Percentiles rank a stretch among this genome's conserved stretches.
These are phyloP conservation scores for Podila epicladia DNA, from an alignment of 192 early-diverging fungal genomes.

Conservation along the genomic window DNA sequence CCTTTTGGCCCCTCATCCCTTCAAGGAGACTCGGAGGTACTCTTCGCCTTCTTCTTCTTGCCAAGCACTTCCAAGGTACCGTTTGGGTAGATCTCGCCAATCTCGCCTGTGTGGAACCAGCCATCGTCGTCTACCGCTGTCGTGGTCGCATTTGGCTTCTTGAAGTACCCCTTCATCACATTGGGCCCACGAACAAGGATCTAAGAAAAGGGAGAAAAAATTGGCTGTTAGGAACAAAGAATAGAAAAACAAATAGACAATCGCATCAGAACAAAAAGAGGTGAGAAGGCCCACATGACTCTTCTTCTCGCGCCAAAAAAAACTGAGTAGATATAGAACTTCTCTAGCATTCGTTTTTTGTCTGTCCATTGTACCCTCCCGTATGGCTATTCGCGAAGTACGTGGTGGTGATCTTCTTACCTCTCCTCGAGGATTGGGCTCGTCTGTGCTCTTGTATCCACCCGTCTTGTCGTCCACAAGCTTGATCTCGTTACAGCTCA, in stretches of 20 bases:
- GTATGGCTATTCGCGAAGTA: no score
- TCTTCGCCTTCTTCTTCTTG: conserved; percentile 78
- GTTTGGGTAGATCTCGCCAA: conserved; percentile 50
- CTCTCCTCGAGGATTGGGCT: conserved; percentile 77
- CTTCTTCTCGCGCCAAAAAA: no score
- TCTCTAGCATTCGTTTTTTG: no score
- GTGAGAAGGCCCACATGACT: background rate
- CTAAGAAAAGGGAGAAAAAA: background rate
- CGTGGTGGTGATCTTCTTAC: conserved; percentile 35
- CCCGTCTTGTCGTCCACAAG: conserved; percentile 63
- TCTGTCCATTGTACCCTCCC: no score
- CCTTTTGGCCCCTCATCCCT: background rate
- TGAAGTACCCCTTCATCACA: conserved; percentile 62
- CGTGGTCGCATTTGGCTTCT: conserved; percentile 56
- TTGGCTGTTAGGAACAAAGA: background rate
- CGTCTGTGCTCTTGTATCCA: conserved; percentile 46
- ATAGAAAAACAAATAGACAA: background rate
- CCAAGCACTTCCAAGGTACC: conserved; percentile 72
- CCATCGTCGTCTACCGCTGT: conserved; percentile 62
- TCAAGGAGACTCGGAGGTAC: conserved; percentile 4
- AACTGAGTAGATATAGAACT: background rate
- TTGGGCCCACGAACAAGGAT: conserved; percentile 61
- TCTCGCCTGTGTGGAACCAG: conserved; percentile 67
- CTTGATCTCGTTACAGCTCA: conserved; percentile 68
- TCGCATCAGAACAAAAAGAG: background rate